phyloP scores from a whole-genome alignment of 768 basidiomycete genomes.

The Strobilomyces echinocephalus region DNA sequence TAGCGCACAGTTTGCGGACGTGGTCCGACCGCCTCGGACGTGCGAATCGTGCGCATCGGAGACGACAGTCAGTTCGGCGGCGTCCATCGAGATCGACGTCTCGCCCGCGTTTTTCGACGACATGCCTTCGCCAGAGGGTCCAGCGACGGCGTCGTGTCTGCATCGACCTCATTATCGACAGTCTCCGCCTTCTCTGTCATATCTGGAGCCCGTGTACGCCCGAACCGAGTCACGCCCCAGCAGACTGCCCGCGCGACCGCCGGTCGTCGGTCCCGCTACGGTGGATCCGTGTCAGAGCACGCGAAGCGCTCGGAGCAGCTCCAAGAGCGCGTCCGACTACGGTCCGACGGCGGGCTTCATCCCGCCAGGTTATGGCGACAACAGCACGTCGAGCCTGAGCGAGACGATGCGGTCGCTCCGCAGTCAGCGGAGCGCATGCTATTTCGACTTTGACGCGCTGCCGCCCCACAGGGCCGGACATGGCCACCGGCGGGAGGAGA shows the following conservation, averaged over 20 bases:
- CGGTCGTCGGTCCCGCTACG: background rate
- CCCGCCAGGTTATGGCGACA: conserved; percentile 9
- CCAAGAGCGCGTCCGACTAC: conserved; percentile 4
- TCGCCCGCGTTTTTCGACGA: conserved; percentile 44
- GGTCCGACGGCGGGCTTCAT: conserved; percentile 31
- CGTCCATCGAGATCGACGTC: conserved; percentile 29
- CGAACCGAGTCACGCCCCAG: conserved; percentile 6
- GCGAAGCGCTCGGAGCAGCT: background rate
- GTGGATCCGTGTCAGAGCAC: conserved; percentile 1
- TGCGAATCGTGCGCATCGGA: conserved; percentile 20
- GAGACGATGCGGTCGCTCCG: conserved; percentile 9
- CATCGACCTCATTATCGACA: conserved; percentile 27
- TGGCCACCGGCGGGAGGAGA: background rate
- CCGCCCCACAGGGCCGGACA: conserved; percentile 3
- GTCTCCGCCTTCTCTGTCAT: conserved; percentile 15
- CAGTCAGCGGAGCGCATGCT: conserved; percentile 15
- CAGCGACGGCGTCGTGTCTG: conserved; percentile 38
- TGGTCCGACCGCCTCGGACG: conserved; percentile 1
- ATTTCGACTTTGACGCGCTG: conserved; percentile 29
- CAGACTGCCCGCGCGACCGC: background rate
- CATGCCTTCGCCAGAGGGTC: conserved; percentile 41
- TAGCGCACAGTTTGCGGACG: conserved; percentile 5
- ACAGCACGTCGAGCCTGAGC: conserved; percentile 7
- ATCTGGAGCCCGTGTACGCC: conserved; percentile 15
- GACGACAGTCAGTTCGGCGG: conserved; percentile 8